phyloP scores from a whole-genome alignment of 148 eudicot genomes.

The Persicaria tinctoria region DNA sequence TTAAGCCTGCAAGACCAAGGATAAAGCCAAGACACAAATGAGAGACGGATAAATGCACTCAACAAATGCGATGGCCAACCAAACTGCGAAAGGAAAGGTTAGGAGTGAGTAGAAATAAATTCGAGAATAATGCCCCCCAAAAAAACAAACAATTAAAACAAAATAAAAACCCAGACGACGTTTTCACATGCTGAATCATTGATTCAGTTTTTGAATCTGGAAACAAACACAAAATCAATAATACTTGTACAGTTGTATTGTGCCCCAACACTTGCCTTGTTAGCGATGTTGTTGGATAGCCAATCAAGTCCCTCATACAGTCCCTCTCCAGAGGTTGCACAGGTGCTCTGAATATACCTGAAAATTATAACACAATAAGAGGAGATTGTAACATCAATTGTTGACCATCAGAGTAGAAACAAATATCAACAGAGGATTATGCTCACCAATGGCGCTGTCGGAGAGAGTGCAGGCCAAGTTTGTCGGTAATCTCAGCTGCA shows the following conservation, averaged over 20 bases:
- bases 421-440: background rate
- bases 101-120: no score
- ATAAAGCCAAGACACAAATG: background rate
- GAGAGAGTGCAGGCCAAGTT: slow-evolving; percentile 15
- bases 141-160: no score
- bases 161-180: background rate
- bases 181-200: background rate
- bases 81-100: background rate
- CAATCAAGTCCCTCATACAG: slow-evolving; percentile 14
- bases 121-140: no score
- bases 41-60: background rate
- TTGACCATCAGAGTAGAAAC: background rate
- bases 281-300: slow-evolving; percentile 17
- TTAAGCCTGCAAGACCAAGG: slow-evolving; percentile 29
- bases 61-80: background rate
- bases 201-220: background rate
- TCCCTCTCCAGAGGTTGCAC: slow-evolving; percentile 16
- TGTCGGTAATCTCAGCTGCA: slow-evolving; percentile 14
- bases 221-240: background rate
- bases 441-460: slow-evolving; percentile 18
- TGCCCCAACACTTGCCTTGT: slow-evolving; percentile 5
- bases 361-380: background rate
- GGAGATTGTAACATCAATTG: background rate
- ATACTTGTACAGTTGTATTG: background rate
- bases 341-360: slow-evolving; percentile 26